Base-by-base conservation (phyloP, 352 stramenopile species). In the Pythium chondricola region DNA sequence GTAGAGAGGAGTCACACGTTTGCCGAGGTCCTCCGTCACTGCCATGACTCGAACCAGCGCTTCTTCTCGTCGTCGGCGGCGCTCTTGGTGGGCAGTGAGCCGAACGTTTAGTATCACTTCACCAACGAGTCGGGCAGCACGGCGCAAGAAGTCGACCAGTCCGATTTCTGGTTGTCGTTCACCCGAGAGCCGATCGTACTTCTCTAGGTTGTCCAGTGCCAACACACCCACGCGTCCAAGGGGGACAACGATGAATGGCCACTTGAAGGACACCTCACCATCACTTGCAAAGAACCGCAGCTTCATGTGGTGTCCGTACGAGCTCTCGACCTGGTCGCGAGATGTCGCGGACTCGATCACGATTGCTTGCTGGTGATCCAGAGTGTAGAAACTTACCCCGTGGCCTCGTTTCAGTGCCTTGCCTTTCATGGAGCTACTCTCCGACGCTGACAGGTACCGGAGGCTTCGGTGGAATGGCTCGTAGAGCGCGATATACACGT, bases 111-210 rank as follows among this genome's bases (percentile, higher is more conserved):
- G 22, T 2, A 84, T 25, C 1, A 56, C 61, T 1, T 46, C 29
- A 3, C 40, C 60, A 2, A 86, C 17, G 9, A 36, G 32, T 0
- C 21, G 5, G 0, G 62, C 72, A 11, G 83, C 55, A 33, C 67
- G 71, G 8, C 62, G 58, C 9, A 93, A 44, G 42, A 87, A 90
- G 46, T 93, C 81, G n/a, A 90, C 67, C 11, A 93, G 41, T 0
- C 81, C 81, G 11, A 88, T 61, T 55, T 93, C 81, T 14, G 81
- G 81, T 17, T 88, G 76, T 0, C 47, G 2, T 32, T 77, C 69
- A 13, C 52, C 40, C 1, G 71, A 43, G 2, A 79, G 47, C 0
- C 56, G 56, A 24, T 66, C 67, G 33, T 89, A 86, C 1, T 41
- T 56, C 14, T 71, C 56, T 31, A 93, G 58, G 22, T 88, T 80